Evolutionary conservation across 495 filamentous ascomycete species (phyloP), one percentile per base, ranked within the genome.

Genomic region (Daldinia decipiens): DNA sequence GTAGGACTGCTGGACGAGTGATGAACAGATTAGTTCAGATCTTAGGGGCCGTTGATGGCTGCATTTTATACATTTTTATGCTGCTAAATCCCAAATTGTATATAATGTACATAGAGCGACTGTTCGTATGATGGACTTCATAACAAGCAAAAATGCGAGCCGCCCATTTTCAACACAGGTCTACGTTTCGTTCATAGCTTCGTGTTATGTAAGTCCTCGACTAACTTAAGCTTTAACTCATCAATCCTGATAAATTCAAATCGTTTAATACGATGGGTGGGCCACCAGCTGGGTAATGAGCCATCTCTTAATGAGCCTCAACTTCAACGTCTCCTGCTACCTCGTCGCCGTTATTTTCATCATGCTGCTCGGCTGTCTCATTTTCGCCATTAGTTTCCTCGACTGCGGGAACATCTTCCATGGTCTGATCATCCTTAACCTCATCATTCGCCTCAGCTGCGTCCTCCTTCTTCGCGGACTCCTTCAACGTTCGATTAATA

Each of bases 1-100:
- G 88, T 96, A 72, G 87, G 87, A 21, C 81, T 97, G 61, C 76
- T 98, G 61, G 89, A 93, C 68, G 77, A 54, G 13, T 77, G 62
- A 65, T 13, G 51, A 34, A 52, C 40, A 39, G 40, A 38, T 5
- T 13, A 19, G 27, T 34, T 13, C 9, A 21, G 9, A 24, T 12
- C 50, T 15, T 6, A 43, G 17, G 40, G 32, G 32, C 45, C 6
- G 43, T 64, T 40, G 31, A 66, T 7, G 6, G 26, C 24, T 21
- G 17, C 31, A 26, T 52, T 29, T 56, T 71, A 50, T 55, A 56
- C 53, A 31, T 47, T 7, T 19, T 17, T 21, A 45, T 45, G 17
- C 47, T 50, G 55, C 39, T 39, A 40, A 32, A 32, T 53, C 52
- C 27, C 17, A 45, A 53, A 52, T 34, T 36, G 36, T 31, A 29